Evolutionary conservation across 192 early-diverging fungal species (phyloP).

Genomic region (Dispira simplex): DNA sequence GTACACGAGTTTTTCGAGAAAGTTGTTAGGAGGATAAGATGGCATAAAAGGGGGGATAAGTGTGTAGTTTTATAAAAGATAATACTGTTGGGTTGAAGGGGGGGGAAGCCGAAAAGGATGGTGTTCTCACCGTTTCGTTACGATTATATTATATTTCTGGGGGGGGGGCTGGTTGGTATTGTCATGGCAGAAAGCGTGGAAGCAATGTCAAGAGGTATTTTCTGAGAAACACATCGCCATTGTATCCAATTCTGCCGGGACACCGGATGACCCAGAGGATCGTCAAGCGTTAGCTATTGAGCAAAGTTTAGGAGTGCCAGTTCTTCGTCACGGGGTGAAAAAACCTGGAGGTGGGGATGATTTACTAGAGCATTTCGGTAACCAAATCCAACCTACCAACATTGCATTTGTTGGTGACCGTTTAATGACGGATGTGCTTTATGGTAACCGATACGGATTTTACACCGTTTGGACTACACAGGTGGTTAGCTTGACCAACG

Average conservation of each 20-base stretch:
- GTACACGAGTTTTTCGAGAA: no score
- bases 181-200: slow-evolving; percentile 38
- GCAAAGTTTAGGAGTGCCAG: slow-evolving; percentile 26
- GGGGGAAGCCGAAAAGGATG: background rate
- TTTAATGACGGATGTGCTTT: slow-evolving; percentile 69
- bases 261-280: slow-evolving; percentile 43
- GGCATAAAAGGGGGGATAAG: no score
- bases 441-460: slow-evolving; percentile 63
- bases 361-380: slow-evolving; percentile 32
- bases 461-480: slow-evolving; percentile 49
- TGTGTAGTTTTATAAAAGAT: no score
- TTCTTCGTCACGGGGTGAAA: slow-evolving; percentile 35
- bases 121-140: background rate
- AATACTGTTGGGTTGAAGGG: no score
- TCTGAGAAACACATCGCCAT: slow-evolving; percentile 46
- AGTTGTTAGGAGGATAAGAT: no score
- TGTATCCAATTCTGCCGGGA: slow-evolving; percentile 89
- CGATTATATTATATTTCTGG: background rate
- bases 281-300: slow-evolving; percentile 25
- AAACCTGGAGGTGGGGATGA: slow-evolving; percentile 64
- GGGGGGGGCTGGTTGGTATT: no score
- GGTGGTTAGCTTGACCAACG: slow-evolving; percentile 55
- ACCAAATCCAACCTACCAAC: slow-evolving; percentile 17
- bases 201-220: slow-evolving; percentile 41
- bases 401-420: slow-evolving; percentile 81